A percentile compares a stretch with the other conserved stretches of the same genome.
Evolutionary conservation across 2,329 filamentous ascomycete species (phyloP).

Genomic region (Exophiala sp.): DNA sequence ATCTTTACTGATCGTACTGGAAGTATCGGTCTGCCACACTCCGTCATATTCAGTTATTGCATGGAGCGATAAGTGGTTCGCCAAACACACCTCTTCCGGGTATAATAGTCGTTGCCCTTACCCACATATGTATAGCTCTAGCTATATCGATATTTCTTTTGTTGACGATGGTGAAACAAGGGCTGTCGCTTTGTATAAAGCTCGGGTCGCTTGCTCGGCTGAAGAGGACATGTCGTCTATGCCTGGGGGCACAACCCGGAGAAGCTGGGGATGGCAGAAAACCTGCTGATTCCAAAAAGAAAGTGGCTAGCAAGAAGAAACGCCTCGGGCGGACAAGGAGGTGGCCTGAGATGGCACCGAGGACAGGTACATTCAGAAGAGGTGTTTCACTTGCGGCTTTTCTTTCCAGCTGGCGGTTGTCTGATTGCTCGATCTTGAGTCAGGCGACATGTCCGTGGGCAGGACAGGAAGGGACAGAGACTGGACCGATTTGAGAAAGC

Average conservation of each 20-base stretch:
- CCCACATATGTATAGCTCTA: slow-evolving; percentile 1
- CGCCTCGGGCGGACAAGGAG: slow-evolving; percentile 24
- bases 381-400: slow-evolving; percentile 9
- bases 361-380: slow-evolving; percentile 22
- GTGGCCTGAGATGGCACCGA: slow-evolving; percentile 28
- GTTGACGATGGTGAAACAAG: not conserved
- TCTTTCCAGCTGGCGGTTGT: not conserved
- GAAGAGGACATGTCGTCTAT: not conserved
- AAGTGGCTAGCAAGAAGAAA: slow-evolving; percentile 13
- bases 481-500: not conserved
- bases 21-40: slow-evolving; percentile 22
- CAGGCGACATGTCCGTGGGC: not conserved
- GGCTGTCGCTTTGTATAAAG: not conserved
- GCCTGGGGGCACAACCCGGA: not conserved
- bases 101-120: not conserved
- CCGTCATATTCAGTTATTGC: slow-evolving; percentile 31
- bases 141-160: slow-evolving; percentile 14
- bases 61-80: slow-evolving; percentile 23
- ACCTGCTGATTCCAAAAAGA: not conserved
- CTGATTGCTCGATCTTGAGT: not conserved
- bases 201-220: not conserved
- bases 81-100: not conserved
- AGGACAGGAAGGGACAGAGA: not conserved
- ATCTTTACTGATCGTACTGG: slow-evolving; percentile 31
- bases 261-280: not conserved